Percentiles rank a stretch among this genome's conserved stretches.
phyloP scores from a whole-genome alignment of 768 basidiomycete genomes.

The Mycena albidolilacea region DNA sequence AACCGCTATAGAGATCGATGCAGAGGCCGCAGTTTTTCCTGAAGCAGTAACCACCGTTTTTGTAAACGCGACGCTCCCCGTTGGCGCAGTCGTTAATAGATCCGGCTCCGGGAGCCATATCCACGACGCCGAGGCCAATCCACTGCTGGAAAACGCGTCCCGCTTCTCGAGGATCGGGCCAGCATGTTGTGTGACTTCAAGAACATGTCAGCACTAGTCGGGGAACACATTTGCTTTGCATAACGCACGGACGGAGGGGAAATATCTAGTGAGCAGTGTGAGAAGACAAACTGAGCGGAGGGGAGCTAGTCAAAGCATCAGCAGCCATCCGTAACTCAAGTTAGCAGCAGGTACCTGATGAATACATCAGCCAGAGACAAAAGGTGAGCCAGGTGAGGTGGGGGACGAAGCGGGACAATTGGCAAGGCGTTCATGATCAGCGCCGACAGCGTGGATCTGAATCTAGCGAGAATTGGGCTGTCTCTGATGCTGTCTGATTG shows the following conservation, averaged over 20 bases:
- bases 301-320: slow-evolving; percentile 5
- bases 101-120: slow-evolving; percentile 37
- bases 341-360: neutral
- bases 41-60: slow-evolving; percentile 28
- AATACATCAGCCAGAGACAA: slow-evolving; percentile 6
- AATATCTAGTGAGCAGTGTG: neutral
- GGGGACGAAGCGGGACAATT: neutral
- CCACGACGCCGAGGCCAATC: slow-evolving; percentile 29
- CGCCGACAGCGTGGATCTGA: neutral
- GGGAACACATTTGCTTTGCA: neutral
- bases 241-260: slow-evolving; percentile 16
- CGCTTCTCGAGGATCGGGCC: slow-evolving; percentile 1
- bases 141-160: slow-evolving; percentile 27
- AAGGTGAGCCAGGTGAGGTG: neutral
- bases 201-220: neutral
- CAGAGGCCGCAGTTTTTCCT: slow-evolving; percentile 26
- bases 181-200: neutral
- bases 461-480: too few relatives aligned
- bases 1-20: slow-evolving; percentile 26
- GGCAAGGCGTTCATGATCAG: neutral
- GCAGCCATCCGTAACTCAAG: neutral
- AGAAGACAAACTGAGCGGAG: neutral
- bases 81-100: slow-evolving; percentile 18
- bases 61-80: slow-evolving; percentile 28
- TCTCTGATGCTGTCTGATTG: too few relatives aligned